Conservation (phyloP, 2,329 filamentous ascomycete genomes). For the Phialophora chinensis region DNA sequence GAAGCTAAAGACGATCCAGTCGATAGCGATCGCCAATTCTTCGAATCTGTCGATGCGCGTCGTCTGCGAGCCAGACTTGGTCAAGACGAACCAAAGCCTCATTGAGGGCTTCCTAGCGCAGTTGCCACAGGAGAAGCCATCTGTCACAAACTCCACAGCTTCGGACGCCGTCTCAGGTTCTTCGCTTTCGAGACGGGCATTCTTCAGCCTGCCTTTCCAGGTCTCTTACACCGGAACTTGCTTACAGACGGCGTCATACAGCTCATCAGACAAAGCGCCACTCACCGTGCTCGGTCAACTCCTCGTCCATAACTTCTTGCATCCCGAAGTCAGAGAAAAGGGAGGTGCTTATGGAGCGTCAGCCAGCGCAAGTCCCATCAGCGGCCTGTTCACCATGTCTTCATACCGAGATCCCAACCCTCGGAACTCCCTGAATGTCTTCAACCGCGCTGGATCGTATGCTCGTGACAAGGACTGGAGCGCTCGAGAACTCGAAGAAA, state of each 20-base stretch:
- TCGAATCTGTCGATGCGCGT: conserved; percentile 77
- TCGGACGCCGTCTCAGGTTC: conserved; percentile 44
- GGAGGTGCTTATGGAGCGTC: conserved; percentile 95
- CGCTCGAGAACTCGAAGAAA: conserved; percentile 87
- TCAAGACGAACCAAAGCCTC: conserved; percentile 70
- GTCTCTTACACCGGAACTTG: conserved; percentile 91
- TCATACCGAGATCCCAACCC: conserved; percentile 97
- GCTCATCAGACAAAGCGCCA: conserved; percentile 73
- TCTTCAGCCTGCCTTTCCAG: conserved; percentile 95
- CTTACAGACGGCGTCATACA: conserved; percentile 83
- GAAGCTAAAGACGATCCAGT: conserved; percentile 85
- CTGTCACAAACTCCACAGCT: conserved; percentile 44
- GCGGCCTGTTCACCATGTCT: conserved; percentile 91
- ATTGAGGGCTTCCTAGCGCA: conserved; percentile 72
- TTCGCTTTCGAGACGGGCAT: conserved; percentile 67
- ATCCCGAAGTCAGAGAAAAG: conserved; percentile 97
- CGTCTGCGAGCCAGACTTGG: conserved; percentile 80
- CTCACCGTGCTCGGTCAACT: conserved; percentile 89
- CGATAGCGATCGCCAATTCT: conserved; percentile 72
- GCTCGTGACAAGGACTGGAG: conserved; percentile 82
- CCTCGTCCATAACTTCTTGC: conserved; percentile 92
- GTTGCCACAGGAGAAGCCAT: conserved; percentile 55
- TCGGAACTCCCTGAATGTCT: conserved; percentile 82
- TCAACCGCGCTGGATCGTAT: conserved; percentile 81
- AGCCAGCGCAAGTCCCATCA: conserved; percentile 78